Percentiles rank a stretch among this genome's conserved stretches.
Conservation (phyloP, 768 basidiomycete species). For the Russula virescens region DNA sequence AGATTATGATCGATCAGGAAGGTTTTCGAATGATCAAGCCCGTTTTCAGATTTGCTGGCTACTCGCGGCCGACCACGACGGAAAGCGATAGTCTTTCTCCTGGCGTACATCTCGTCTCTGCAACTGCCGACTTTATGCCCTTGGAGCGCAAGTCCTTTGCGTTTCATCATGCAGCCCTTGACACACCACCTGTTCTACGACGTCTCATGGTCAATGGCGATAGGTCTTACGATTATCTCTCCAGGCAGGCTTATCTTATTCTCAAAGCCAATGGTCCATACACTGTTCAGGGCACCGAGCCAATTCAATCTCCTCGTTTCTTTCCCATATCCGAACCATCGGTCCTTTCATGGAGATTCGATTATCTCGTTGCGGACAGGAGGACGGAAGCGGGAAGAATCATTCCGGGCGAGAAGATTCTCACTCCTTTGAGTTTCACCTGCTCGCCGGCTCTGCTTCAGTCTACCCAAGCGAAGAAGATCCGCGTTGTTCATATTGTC, state of each 20-base stretch:
- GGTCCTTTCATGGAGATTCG: constrained; percentile 68
- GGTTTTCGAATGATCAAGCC: constrained; percentile 64
- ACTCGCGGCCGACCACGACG: constrained; percentile 31
- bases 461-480: constrained; percentile 57
- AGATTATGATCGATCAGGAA: constrained; percentile 79
- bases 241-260: constrained; percentile 64
- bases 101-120: constrained; percentile 35
- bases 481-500: constrained; percentile 63
- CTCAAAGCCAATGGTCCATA: constrained; percentile 73
- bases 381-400: constrained; percentile 41
- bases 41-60: constrained; percentile 53
- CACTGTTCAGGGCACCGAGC: constrained; percentile 62
- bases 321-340: constrained; percentile 20
- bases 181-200: constrained; percentile 61
- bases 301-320: constrained; percentile 27
- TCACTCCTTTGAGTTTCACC: constrained; percentile 69
- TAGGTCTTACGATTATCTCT: constrained; percentile 67
- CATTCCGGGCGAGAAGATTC: constrained; percentile 57
- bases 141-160: constrained; percentile 48
- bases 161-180: constrained; percentile 70
- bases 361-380: constrained; percentile 68
- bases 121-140: constrained; percentile 63
- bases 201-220: constrained; percentile 62
- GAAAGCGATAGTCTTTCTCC: constrained; percentile 21
- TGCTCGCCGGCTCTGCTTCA: constrained; percentile 66